A percentile compares a stretch with the other conserved stretches of the same genome.
Evolutionary conservation across 768 basidiomycete genomes (phyloP).

Genomic region (Xerocomellus dryophilus): DNA sequence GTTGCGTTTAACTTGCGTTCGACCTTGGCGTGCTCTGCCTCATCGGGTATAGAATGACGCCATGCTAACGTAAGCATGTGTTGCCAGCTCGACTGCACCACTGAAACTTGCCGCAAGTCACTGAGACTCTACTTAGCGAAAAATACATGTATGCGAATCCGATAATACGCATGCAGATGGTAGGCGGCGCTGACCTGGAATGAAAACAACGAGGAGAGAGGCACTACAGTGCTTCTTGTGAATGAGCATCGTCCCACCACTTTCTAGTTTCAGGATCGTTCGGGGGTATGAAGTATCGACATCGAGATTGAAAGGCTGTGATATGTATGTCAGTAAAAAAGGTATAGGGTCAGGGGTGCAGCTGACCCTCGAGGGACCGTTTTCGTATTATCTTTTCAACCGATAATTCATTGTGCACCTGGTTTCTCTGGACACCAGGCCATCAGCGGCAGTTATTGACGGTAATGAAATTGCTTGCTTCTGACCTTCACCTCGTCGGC

Average conservation of each 20-base stretch:
- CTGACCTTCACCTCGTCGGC: conserved; percentile 71
- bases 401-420: conserved; percentile 69
- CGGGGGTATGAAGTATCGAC: conserved; percentile 75
- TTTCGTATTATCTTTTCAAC: conserved; percentile 71
- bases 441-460: conserved; percentile 29
- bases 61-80: conserved; percentile 27
- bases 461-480: conserved; percentile 28
- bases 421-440: conserved; percentile 51
- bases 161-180: conserved; percentile 12
- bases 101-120: neutral
- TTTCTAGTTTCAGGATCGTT: conserved; percentile 54
- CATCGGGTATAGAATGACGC: conserved; percentile 18
- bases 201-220: conserved; percentile 31
- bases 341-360: conserved; percentile 15
- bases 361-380: conserved; percentile 67
- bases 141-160: conserved; percentile 13
- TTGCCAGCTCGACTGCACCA: neutral
- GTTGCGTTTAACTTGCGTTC: no score
- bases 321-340: conserved; percentile 18
- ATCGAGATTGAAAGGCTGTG: conserved; percentile 74
- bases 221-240: conserved; percentile 34
- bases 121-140: conserved; percentile 2
- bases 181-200: conserved; percentile 15
- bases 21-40: neutral
- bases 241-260: conserved; percentile 49